Percentiles rank a stretch among this genome's conserved stretches.
Evolutionary conservation across 1,139 yeast genomes (phyloP).

Genomic region (Kodamaea sp.): DNA sequence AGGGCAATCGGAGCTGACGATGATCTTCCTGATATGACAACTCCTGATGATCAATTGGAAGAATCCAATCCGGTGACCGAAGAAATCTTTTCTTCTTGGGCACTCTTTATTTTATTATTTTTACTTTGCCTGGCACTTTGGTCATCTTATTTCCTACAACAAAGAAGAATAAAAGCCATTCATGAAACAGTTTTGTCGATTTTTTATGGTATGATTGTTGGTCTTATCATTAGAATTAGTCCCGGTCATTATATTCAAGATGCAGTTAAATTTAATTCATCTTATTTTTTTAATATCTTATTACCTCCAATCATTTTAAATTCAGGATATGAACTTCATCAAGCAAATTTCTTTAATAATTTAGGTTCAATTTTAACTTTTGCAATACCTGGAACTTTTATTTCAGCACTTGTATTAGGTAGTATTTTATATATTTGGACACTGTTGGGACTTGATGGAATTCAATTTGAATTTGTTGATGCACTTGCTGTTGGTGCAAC

Average conservation of each 20-base stretch:
- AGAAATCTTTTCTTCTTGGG: slow-evolving; percentile 97
- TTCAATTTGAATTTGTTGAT: slow-evolving; percentile 86
- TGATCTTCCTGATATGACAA: slow-evolving; percentile 45
- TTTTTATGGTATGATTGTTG: slow-evolving; percentile 95
- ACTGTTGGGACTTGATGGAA: slow-evolving; percentile 82
- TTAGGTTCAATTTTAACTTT: slow-evolving; percentile 87
- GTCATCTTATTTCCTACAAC: slow-evolving; percentile 93
- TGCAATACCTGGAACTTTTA: slow-evolving; percentile 96
- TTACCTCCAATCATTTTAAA: slow-evolving; percentile 95
- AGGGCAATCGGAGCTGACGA: slow-evolving; percentile 35
- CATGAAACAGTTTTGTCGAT: slow-evolving; percentile 97
- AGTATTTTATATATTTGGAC: slow-evolving; percentile 86
- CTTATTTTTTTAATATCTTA: slow-evolving; percentile 89
- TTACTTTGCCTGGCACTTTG: slow-evolving; percentile 84
- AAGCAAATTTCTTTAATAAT: slow-evolving; percentile 89
- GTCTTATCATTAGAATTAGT: slow-evolving; percentile 78
- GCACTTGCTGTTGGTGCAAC: slow-evolving; percentile 98
- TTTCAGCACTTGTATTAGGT: slow-evolving; percentile 87
- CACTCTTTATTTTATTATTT: slow-evolving; percentile 78
- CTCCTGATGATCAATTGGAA: slow-evolving; percentile 54
- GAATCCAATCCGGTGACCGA: slow-evolving; percentile 90
- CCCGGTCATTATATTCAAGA: slow-evolving; percentile 98
- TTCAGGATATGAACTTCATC: slow-evolving; percentile 95
- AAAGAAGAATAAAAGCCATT: slow-evolving; percentile 84
- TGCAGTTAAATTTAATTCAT: slow-evolving; percentile 90